A percentile compares a stretch with the other conserved stretches of the same genome.
phyloP scores from a whole-genome alignment of 2,329 filamentous ascomycete species.

The Claviceps maximensis region DNA sequence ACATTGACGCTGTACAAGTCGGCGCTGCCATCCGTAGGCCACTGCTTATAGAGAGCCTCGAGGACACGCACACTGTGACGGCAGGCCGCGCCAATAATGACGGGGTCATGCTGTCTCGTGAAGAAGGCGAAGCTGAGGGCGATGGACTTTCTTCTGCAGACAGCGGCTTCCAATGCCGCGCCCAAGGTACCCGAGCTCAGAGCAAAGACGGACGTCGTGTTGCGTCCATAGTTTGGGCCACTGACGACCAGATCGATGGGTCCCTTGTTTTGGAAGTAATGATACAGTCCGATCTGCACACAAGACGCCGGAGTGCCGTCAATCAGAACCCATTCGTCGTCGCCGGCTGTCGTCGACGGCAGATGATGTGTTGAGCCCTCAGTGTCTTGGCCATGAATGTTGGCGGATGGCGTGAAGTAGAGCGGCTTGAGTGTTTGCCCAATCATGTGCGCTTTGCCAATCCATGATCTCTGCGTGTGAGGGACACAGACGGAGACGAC shows the following conservation, averaged over 20 bases:
- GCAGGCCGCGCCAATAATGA: constrained; percentile 66
- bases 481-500: constrained; percentile 85
- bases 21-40: constrained; percentile 50
- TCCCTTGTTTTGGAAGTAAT: constrained; percentile 61
- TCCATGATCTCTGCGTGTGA: constrained; percentile 89
- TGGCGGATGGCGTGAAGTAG: constrained; percentile 58
- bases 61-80: constrained; percentile 63
- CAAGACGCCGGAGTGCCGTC: constrained; percentile 72
- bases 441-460: constrained; percentile 94
- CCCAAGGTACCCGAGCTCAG: constrained; percentile 67
- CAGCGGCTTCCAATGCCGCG: constrained; percentile 63
- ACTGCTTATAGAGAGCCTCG: constrained; percentile 64
- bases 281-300: constrained; percentile 69
- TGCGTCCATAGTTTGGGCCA: constrained; percentile 73
- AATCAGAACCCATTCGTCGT: constrained; percentile 70
- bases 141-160: constrained; percentile 57
- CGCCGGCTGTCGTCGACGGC: constrained; percentile 38
- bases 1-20: constrained; percentile 91
- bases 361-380: constrained; percentile 53
- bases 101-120: constrained; percentile 67
- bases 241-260: constrained; percentile 65
- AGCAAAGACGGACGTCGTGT: constrained; percentile 68
- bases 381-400: constrained; percentile 26
- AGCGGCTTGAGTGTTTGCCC: constrained; percentile 72
- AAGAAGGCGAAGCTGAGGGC: constrained; percentile 89